These are phyloP conservation scores for Sphaerulina vaccinii DNA, from an alignment of 2,329 filamentous ascomycete species.

Conservation along the genomic window DNA sequence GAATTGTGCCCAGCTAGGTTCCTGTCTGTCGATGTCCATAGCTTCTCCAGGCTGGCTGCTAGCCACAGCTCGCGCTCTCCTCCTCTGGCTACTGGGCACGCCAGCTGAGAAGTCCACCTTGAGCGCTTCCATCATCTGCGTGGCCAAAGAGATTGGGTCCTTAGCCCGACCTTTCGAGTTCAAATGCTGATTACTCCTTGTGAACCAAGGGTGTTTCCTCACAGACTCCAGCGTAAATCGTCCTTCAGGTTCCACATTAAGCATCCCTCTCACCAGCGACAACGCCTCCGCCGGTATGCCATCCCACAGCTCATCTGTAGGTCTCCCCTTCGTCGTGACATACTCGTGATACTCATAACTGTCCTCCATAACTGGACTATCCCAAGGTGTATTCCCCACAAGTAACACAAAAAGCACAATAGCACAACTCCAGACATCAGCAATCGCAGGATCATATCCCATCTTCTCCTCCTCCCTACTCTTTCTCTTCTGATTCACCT, in stretches of 20 bases:
- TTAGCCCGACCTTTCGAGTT: slow-evolving; percentile 69
- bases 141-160: slow-evolving; percentile 83
- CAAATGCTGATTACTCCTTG: slow-evolving; percentile 74
- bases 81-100: slow-evolving; percentile 53
- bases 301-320: slow-evolving; percentile 82
- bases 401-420: slow-evolving; percentile 96
- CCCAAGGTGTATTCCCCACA: slow-evolving; percentile 97
- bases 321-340: slow-evolving; percentile 69
- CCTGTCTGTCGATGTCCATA: slow-evolving; percentile 66
- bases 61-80: not conserved
- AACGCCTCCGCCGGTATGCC: slow-evolving; percentile 70
- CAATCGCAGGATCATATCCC: slow-evolving; percentile 74
- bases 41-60: slow-evolving; percentile 43
- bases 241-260: slow-evolving; percentile 70
- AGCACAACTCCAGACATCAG: slow-evolving; percentile 96
- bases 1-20: slow-evolving; percentile 41
- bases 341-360: slow-evolving; percentile 95
- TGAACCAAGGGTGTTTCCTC: slow-evolving; percentile 93
- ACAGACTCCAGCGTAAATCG: slow-evolving; percentile 86
- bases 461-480: slow-evolving; percentile 47
- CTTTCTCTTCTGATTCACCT: slow-evolving; percentile 47
- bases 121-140: slow-evolving; percentile 87
- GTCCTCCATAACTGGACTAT: slow-evolving; percentile 72
- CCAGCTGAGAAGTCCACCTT: slow-evolving; percentile 80
- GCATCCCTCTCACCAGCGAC: slow-evolving; percentile 88